These are phyloP conservation scores for Colletotrichum kahawae DNA, from an alignment of 2,329 filamentous ascomycete species.

Conservation along the genomic window DNA sequence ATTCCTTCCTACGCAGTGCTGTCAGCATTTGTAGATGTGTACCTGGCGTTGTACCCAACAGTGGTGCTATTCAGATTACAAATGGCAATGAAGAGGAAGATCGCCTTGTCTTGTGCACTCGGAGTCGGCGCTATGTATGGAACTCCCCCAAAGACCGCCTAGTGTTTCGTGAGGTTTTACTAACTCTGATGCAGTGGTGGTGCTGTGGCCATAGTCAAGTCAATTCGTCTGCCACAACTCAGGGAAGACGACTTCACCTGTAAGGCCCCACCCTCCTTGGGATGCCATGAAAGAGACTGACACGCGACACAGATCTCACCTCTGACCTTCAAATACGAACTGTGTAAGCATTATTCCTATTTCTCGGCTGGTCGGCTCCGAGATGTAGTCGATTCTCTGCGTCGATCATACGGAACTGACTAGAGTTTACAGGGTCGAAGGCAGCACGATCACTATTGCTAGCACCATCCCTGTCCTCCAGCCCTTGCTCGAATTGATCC, in stretches of 20 bases:
- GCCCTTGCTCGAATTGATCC: slow-evolving; percentile 25
- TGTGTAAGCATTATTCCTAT: slow-evolving; percentile 31
- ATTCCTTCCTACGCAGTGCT: slow-evolving; percentile 25
- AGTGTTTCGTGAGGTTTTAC: neutral
- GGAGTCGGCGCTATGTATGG: slow-evolving; percentile 42
- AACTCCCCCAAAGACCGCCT: neutral
- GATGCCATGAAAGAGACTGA: neutral
- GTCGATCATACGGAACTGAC: neutral
- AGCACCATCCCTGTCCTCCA: slow-evolving; percentile 38
- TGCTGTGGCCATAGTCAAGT: slow-evolving; percentile 34
- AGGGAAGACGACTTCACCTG: slow-evolving; percentile 28
- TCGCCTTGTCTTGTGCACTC: slow-evolving; percentile 40
- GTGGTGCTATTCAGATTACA: slow-evolving; percentile 40
- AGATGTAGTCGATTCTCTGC: neutral
- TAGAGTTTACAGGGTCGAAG: slow-evolving; percentile 31
- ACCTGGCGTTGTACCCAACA: slow-evolving; percentile 46
- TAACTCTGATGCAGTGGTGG: slow-evolving; percentile 12
- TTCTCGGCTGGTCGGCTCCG: neutral
- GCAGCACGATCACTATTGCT: slow-evolving; percentile 37
- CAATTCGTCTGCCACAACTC: slow-evolving; percentile 36
- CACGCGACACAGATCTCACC: slow-evolving; percentile 32
- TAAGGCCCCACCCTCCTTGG: neutral
- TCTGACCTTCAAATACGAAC: slow-evolving; percentile 50
- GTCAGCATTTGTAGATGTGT: slow-evolving; percentile 42
- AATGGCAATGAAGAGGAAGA: slow-evolving; percentile 44